phyloP scores from a whole-genome alignment of 148 eudicot genomes.

The Spergularia bocconei region DNA sequence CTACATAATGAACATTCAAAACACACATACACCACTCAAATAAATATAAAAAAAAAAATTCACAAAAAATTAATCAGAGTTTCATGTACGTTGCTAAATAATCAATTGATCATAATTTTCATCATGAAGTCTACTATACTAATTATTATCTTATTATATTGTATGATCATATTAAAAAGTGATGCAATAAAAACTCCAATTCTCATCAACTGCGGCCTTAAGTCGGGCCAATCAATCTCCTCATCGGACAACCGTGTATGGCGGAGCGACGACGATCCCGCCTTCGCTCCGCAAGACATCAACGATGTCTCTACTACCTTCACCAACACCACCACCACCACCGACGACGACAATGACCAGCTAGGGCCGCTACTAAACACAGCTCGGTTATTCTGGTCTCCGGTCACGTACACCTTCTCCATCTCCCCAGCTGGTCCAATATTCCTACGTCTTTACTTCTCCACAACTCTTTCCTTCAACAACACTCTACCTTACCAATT shows the following conservation, averaged over 20 bases:
- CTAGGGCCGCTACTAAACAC: constrained; percentile 22
- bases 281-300: constrained; percentile 21
- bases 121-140: no score
- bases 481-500: neutral
- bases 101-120: no score
- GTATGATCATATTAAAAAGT: neutral
- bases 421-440: constrained; percentile 40
- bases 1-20: no score
- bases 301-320: neutral
- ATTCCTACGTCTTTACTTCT: constrained; percentile 46
- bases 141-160: no score
- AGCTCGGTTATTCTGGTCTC: constrained; percentile 36
- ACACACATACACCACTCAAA: no score
- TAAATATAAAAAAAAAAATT: no score
- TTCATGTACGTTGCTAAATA: no score
- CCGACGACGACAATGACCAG: neutral
- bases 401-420: constrained; percentile 38
- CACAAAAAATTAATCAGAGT: no score
- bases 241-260: constrained; percentile 5
- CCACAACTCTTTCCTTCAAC: constrained; percentile 18
- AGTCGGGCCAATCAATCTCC: neutral
- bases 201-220: constrained; percentile 38
- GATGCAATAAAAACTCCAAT: neutral
- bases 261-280: constrained; percentile 27
- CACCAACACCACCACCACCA: neutral